Evolutionary conservation across 495 filamentous ascomycete species (phyloP).

Genomic region (Letharia columbiana): DNA sequence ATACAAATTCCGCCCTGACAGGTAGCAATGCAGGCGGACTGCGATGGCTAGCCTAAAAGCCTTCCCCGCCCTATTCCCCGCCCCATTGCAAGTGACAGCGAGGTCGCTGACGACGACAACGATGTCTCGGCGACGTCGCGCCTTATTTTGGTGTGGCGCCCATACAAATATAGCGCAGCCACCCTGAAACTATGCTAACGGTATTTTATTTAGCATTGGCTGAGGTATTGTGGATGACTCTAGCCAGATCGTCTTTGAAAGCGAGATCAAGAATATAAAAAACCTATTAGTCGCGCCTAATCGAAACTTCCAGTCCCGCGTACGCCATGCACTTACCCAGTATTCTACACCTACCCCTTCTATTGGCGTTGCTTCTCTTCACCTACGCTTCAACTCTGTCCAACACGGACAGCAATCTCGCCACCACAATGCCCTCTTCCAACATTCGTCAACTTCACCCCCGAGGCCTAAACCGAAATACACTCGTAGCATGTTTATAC

Average conservation of each 20-base stretch:
- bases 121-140: no score
- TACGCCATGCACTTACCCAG: not conserved
- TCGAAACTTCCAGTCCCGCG: not conserved
- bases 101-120: no score
- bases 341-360: not conserved
- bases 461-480: not conserved
- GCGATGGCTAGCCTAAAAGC: no score
- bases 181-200: no score
- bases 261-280: not conserved
- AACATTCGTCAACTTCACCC: not conserved
- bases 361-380: not conserved
- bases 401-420: not conserved
- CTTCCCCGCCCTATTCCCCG: no score
- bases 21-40: no score
- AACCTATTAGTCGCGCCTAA: not conserved
- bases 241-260: not conserved
- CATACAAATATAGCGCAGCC: no score
- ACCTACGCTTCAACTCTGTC: not conserved
- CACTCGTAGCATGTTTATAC: no score
- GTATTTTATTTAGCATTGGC: no score
- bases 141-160: no score
- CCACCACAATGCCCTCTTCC: not conserved
- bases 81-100: no score
- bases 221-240: not conserved
- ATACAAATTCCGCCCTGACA: no score